phyloP scores from a whole-genome alignment of 163 green algal genomes.

The Picocystis sp. region DNA sequence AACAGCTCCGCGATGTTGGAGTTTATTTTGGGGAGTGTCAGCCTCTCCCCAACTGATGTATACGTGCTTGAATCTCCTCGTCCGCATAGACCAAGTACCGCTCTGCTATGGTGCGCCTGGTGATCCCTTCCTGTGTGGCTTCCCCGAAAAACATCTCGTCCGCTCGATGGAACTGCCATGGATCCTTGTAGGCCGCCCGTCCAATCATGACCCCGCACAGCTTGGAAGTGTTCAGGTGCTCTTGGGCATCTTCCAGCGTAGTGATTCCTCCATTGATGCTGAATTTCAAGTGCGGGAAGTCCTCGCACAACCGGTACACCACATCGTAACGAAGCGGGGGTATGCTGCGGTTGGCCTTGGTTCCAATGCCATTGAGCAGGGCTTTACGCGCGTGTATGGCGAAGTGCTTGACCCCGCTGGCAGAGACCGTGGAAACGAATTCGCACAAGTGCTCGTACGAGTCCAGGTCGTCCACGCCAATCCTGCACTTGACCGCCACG shows the following conservation, averaged over 20 bases:
- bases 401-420: constrained; percentile 62
- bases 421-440: constrained; percentile 63
- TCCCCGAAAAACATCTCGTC: no score
- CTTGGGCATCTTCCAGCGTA: neutral
- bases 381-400: constrained; percentile 88
- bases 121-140: no score
- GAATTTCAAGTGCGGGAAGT: constrained; percentile 88
- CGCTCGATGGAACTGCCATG: constrained; percentile 41
- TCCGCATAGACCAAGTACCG: no score
- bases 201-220: constrained; percentile 70
- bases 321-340: constrained; percentile 81
- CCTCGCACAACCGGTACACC: constrained; percentile 68
- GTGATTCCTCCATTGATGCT: constrained; percentile 76
- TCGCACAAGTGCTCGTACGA: constrained; percentile 56
- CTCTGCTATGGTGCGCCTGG: no score
- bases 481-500: constrained; percentile 89
- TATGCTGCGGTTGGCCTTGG: constrained; percentile 84
- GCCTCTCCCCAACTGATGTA: no score
- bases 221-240: constrained; percentile 1
- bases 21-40: no score
- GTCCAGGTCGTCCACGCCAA: constrained; percentile 65
- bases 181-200: constrained; percentile 59
- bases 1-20: no score
- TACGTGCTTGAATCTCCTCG: no score
- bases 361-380: constrained; percentile 79